Evolutionary conservation across 2,329 filamentous ascomycete species (phyloP).

Genomic region (Penicillium sp.): DNA sequence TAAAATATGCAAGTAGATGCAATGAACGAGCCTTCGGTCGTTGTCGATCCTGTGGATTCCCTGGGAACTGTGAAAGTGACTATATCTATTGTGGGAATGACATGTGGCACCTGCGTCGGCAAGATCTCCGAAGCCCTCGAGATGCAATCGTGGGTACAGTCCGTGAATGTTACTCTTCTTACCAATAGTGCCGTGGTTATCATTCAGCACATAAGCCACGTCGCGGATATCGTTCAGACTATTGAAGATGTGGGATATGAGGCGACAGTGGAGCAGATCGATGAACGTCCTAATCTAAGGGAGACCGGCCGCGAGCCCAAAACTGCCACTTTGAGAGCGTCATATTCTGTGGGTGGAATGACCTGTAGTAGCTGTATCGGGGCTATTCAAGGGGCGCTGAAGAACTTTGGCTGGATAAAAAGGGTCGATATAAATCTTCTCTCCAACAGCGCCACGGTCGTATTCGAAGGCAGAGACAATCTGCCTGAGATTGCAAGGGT

Average conservation of each 20-base stretch:
- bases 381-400: slow-evolving; percentile 46
- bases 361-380: slow-evolving; percentile 56
- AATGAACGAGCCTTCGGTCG: not conserved
- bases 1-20: not conserved
- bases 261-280: not conserved
- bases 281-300: not conserved
- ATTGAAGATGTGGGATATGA: not conserved
- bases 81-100: not conserved
- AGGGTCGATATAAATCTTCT: slow-evolving; percentile 51
- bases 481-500: slow-evolving; percentile 44
- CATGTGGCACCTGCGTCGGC: not conserved
- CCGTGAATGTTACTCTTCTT: slow-evolving; percentile 10
- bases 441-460: slow-evolving; percentile 47
- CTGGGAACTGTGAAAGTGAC: not conserved
- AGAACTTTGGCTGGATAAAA: slow-evolving; percentile 45
- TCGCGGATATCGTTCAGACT: not conserved
- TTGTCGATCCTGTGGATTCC: not conserved
- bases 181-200: slow-evolving; percentile 9
- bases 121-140: not conserved
- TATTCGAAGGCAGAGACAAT: slow-evolving; percentile 47
- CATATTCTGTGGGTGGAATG: slow-evolving; percentile 43
- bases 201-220: slow-evolving; percentile 8
- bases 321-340: slow-evolving; percentile 4
- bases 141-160: slow-evolving; percentile 6
- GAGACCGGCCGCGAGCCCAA: slow-evolving; percentile 1